Evolutionary conservation across 768 basidiomycete genomes (phyloP).

Genomic region (Tylopilus rubrobrunneus): DNA sequence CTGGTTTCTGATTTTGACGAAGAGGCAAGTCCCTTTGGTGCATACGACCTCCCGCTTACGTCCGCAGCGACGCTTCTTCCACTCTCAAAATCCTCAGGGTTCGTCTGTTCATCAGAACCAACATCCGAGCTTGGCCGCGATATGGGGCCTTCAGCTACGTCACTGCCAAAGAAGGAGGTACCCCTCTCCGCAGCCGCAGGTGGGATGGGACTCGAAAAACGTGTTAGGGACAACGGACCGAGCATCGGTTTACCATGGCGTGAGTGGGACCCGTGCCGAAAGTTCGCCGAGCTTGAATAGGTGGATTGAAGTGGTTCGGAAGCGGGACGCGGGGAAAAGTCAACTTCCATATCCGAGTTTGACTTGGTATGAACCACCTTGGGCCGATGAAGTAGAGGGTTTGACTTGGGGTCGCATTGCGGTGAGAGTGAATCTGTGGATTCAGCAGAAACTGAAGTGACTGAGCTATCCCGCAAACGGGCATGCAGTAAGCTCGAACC

Average conservation of each 20-base stretch:
- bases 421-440: constrained; percentile 18
- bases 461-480: constrained; percentile 28
- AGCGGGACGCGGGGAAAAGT: constrained; percentile 16
- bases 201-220: constrained; percentile 16
- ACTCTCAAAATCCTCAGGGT: constrained; percentile 13
- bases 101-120: constrained; percentile 14
- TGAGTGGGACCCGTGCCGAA: not conserved
- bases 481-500: constrained; percentile 20
- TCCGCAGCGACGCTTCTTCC: constrained; percentile 10
- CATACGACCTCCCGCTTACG: not conserved
- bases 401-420: constrained; percentile 3
- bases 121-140: constrained; percentile 12
- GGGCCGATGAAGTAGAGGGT: constrained; percentile 4
- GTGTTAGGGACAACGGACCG: constrained; percentile 16
- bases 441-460: constrained; percentile 26
- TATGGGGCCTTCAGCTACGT: constrained; percentile 5
- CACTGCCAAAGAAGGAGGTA: not conserved
- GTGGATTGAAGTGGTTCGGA: constrained; percentile 18
- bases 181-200: not conserved
- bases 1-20: not conserved
- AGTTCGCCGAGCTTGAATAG: not conserved
- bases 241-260: constrained; percentile 4
- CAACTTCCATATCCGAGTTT: constrained; percentile 26
- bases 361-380: constrained; percentile 4
- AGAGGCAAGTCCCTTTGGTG: not conserved